Evolutionary conservation across 768 basidiomycete genomes (phyloP).

Genomic region (Podaxis sp.): DNA sequence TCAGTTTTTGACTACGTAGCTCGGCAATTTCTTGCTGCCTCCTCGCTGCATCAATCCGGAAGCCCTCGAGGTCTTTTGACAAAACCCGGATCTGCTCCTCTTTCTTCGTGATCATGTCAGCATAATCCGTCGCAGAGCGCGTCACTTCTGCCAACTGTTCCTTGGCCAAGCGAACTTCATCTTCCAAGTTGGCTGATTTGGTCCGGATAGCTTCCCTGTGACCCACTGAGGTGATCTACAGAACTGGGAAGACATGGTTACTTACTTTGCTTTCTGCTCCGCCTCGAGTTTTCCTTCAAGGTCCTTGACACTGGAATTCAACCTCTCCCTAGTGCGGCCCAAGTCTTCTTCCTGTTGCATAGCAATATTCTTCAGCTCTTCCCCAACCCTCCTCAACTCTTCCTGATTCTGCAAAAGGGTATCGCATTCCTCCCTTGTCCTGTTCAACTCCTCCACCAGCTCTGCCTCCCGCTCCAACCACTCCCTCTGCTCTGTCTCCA

Average conservation of each 20-base stretch:
- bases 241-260: constrained; percentile 27
- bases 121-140: constrained; percentile 73
- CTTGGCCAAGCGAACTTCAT: constrained; percentile 64
- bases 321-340: constrained; percentile 66
- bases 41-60: constrained; percentile 50
- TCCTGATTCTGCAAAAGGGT: constrained; percentile 54
- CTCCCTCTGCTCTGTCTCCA: constrained; percentile 73
- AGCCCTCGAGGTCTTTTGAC: constrained; percentile 44
- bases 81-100: constrained; percentile 65
- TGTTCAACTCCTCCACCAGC: constrained; percentile 51
- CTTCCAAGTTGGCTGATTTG: constrained; percentile 59
- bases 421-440: constrained; percentile 56
- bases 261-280: constrained; percentile 56
- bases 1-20: constrained; percentile 65
- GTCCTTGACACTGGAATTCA: constrained; percentile 59
- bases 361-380: constrained; percentile 66
- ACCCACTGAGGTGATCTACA: background rate
- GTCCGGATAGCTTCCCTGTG: constrained; percentile 59
- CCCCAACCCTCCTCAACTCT: constrained; percentile 57
- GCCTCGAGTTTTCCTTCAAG: constrained; percentile 65
- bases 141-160: constrained; percentile 75
- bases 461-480: constrained; percentile 65
- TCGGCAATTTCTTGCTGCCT: constrained; percentile 60
- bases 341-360: constrained; percentile 80
- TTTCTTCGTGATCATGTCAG: constrained; percentile 69